Conservation (phyloP, 1,284 basidiomycete species). For the Puccinia horiana region DNA sequence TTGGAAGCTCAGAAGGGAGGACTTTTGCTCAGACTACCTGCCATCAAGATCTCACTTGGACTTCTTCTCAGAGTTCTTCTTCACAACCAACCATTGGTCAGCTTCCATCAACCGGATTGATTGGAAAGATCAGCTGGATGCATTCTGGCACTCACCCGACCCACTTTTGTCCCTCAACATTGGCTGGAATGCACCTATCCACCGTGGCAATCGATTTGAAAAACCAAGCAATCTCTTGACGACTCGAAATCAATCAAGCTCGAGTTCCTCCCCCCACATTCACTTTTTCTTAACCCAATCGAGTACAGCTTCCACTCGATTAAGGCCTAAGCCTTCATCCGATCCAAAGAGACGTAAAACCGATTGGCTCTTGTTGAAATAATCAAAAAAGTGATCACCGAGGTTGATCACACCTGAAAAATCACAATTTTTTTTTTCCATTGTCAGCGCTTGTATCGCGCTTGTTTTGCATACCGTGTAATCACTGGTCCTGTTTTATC, state of each 20-base stretch:
- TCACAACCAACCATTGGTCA: no score
- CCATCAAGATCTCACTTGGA: no score
- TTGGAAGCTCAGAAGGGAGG: no score
- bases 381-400: conserved; percentile 1
- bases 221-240: background rate
- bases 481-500: conserved; percentile 3
- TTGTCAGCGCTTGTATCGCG: background rate
- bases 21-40: no score
- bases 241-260: conserved; percentile 2
- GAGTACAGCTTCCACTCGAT: conserved; percentile 22
- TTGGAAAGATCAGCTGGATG: no score
- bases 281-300: conserved; percentile 21
- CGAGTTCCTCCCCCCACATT: conserved; percentile 22
- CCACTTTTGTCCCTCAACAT: no score
- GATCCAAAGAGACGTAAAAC: background rate
- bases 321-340: background rate
- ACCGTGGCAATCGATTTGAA: conserved; percentile 3
- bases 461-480: background rate
- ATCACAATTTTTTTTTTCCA: background rate
- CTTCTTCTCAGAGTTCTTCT: no score
- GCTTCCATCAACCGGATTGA: no score
- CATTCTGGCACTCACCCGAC: no score
- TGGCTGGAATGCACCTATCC: no score
- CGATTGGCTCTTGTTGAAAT: background rate
- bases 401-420: conserved; percentile 27